Conservation (phyloP, 192 early-diverging fungal species). For the Coemansia sp. region DNA sequence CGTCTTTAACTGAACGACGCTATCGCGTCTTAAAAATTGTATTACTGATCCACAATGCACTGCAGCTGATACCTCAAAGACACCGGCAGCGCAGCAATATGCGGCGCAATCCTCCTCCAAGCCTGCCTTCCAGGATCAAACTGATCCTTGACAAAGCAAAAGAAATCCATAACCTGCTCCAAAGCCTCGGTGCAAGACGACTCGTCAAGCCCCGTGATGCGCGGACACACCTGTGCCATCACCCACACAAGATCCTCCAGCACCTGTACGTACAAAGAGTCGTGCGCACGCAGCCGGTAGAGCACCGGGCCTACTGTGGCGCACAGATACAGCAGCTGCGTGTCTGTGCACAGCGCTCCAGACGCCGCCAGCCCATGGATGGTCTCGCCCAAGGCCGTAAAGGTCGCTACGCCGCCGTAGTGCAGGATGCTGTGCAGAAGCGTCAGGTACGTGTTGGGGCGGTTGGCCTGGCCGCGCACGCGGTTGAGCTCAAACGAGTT, state of each 20-base stretch:
- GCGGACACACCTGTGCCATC: constrained; percentile 43
- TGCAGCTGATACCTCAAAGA: constrained; percentile 42
- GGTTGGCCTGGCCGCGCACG: constrained; percentile 59
- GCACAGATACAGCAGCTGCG: constrained; percentile 70
- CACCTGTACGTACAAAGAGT: constrained; percentile 37
- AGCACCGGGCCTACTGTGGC: constrained; percentile 67
- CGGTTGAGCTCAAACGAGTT: constrained; percentile 58
- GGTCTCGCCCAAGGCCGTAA: constrained; percentile 47
- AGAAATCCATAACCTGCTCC: constrained; percentile 54
- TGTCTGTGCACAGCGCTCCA: constrained; percentile 59
- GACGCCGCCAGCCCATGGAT: constrained; percentile 36
- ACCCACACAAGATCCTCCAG: constrained; percentile 39
- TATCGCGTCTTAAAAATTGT: too few species aligned
- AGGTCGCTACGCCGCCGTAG: constrained; percentile 67
- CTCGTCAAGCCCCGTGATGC: constrained; percentile 14
- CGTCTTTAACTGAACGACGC: too few species aligned
- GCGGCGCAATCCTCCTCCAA: constrained; percentile 45
- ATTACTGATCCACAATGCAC: constrained; percentile 41
- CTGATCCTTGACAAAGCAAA: constrained; percentile 52
- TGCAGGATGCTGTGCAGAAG: constrained; percentile 71
- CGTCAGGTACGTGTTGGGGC: constrained; percentile 69
- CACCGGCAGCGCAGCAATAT: constrained; percentile 42
- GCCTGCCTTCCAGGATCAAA: constrained; percentile 43
- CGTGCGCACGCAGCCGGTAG: constrained; percentile 61
- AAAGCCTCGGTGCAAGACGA: constrained; percentile 38